Evolutionary conservation across 371 early-diverging fungal species (phyloP), one percentile per base, ranked within the genome.

Genomic region (Circinella minor): DNA sequence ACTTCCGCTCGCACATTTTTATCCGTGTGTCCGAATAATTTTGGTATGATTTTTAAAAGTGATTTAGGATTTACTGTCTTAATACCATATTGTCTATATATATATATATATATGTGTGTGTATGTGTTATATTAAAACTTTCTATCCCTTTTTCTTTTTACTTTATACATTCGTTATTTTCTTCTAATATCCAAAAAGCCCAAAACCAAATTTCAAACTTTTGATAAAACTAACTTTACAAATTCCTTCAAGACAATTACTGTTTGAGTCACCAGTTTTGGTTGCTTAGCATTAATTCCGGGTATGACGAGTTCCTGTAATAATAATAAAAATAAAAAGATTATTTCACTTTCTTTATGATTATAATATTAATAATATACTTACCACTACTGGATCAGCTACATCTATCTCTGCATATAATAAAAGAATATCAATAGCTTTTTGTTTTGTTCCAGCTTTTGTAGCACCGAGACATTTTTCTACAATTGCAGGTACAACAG

Each of bases 1-100:
- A 92, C 94, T 84, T 98, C 99, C 17, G 90, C 89, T 64, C 99
- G 88, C 20, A 99, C 98, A 62, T 86, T 90, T 69, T 94, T 95
- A 77, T 99, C 99, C 15, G 92, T 88, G 73, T 98, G 97, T 38
- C 91, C 93, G 81, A 98, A 97, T 13, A 98, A 82, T 70, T 94
- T 92, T 4, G 93, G 85, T n/a, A 99, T 73, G 13, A 84, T 79
- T 77, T 98, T 98, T 51, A 95, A 69, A 15, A 98, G 77, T 1
- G 92, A 92, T 71, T 96, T 98, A 36, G 93, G 84, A 46, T 83
- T 88, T 15, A 94, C 86, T 54, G 88, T 87, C 70, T 94, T 92
- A 14, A 85, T 73, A 39, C 99, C 99, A 78, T 92, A 98, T 59
- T 81, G 81, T 61, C 89, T 89, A 4, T 64, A 20, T 13, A 43